These are phyloP conservation scores for Penicillium sp. DNA, from an alignment of 2,329 filamentous ascomycete genomes.

Conservation along the genomic window DNA sequence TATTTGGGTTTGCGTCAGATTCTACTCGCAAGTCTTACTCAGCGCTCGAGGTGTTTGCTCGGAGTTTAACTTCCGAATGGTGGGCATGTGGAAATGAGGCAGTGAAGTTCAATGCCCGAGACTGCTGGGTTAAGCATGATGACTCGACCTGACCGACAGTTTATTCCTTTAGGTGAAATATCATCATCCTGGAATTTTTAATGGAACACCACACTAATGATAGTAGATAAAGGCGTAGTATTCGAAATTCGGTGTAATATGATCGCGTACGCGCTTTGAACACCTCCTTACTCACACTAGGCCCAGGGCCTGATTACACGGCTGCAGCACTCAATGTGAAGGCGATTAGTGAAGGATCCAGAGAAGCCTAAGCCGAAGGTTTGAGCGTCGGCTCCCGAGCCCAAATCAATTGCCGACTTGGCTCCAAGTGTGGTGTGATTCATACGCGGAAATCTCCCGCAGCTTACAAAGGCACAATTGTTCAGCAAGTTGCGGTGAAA, in stretches of 20 bases:
- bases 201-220: too few relatives aligned
- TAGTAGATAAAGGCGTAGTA: too few relatives aligned
- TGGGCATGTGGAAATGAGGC: conserved; percentile 63
- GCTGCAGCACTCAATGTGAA: too few relatives aligned
- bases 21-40: conserved; percentile 36
- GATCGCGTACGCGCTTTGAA: too few relatives aligned
- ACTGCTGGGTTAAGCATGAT: conserved; percentile 47
- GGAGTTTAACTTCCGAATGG: conserved; percentile 61
- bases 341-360: too few relatives aligned
- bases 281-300: too few relatives aligned
- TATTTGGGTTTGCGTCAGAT: conserved; percentile 29
- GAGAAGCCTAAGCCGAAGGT: neutral
- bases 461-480: neutral
- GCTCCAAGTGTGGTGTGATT: neutral
- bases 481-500: neutral
- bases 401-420: neutral
- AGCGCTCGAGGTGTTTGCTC: conserved; percentile 61
- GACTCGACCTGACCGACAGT: neutral
- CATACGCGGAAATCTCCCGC: neutral
- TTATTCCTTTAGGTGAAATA: neutral
- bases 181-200: too few relatives aligned
- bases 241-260: too few relatives aligned
- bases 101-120: conserved; percentile 58
- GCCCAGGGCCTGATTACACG: too few relatives aligned
- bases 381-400: neutral